A percentile compares a stretch with the other conserved stretches of the same genome.
Conservation (phyloP, 176 grass and related monocot species). For the Carex kokanica region DNA sequence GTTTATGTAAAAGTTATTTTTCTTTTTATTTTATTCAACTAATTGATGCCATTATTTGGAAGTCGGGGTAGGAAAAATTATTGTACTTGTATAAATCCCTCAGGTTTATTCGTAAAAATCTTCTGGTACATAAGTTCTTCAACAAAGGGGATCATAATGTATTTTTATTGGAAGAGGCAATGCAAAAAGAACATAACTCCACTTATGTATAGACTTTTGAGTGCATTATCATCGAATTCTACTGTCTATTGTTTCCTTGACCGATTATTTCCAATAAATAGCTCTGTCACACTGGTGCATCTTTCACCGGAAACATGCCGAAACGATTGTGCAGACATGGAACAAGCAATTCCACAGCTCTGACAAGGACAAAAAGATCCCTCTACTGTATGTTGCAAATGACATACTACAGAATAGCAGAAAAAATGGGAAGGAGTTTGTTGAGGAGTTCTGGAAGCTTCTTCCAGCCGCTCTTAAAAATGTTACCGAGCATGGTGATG, state of each 20-base stretch:
- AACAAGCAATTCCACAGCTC: conserved; percentile 80
- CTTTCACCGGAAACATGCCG: conserved; percentile 90
- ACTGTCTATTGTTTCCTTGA: conserved; percentile 44
- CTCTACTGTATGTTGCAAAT: conserved; percentile 89
- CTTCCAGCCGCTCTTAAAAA: conserved; percentile 81
- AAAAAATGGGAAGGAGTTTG: conserved; percentile 90
- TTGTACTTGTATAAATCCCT: not conserved
- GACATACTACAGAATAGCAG: conserved; percentile 98
- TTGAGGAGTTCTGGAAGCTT: conserved; percentile 98
- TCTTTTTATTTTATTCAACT: not conserved
- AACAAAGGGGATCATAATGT: not conserved
- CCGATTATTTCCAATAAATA: conserved; percentile 38
- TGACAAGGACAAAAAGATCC: conserved; percentile 67
- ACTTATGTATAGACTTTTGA: not conserved
- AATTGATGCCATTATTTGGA: not conserved
- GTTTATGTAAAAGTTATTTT: not conserved
- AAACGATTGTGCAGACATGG: conserved; percentile 88
- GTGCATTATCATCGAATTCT: not conserved
- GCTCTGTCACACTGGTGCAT: conserved; percentile 98
- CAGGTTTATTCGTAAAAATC: not conserved
- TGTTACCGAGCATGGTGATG: conserved; percentile 64
- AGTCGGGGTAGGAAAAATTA: not conserved
- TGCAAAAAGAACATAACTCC: not conserved
- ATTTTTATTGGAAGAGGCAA: not conserved
- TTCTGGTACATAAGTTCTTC: not conserved